Evolutionary conservation across 768 basidiomycete genomes (phyloP), one percentile per base, ranked within the genome.

Genomic region (Boletellus ananas): DNA sequence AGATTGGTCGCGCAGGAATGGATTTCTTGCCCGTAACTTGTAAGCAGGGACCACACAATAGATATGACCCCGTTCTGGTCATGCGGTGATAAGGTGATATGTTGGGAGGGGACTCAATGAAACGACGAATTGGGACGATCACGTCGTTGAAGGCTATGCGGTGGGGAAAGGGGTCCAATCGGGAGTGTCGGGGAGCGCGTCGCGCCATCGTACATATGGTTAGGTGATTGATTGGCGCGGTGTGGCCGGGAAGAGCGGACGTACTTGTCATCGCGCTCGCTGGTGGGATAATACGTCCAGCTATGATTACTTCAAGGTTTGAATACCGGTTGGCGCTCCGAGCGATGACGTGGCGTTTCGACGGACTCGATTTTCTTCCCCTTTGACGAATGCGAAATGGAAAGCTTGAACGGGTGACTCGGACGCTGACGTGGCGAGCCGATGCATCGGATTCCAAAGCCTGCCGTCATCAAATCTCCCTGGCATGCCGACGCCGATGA

Each of bases 111-210:
- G 43, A n/a, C 8, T 34, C 14, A 16, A 38, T 20, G 9, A 25
- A 12, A 25, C 20, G 20, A 31, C 25, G 21, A 21, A 29, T 16
- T 38, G 36, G 14, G 49, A 50, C 42, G 49, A 44, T 44, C 49
- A 50, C 49, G 40, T 44, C 49, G 43, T 6, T 25, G 49, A 44
- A 44, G 49, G 49, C 42, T 29, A 48, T 48, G 35, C 47, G 20
- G 40, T 42, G 23, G 47, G 27, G 23, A 23, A 23, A 6, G 23
- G 23, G 23, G 23, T 23, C 23, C 23, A 25, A 25, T 25, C 23
- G 23, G 23, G 23, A 25, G 23, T 3, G 23, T 25, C 23, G 23
- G 23, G 23, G 23, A 25, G 23, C 7, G 23, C 4, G 23, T n/a
- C n/a, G n/a, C n/a, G n/a, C n/a, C n/a, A n/a, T n/a, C n/a, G n/a